Conservation (phyloP, 2,329 filamentous ascomycete genomes). For the Paramyrothecium roridum region DNA sequence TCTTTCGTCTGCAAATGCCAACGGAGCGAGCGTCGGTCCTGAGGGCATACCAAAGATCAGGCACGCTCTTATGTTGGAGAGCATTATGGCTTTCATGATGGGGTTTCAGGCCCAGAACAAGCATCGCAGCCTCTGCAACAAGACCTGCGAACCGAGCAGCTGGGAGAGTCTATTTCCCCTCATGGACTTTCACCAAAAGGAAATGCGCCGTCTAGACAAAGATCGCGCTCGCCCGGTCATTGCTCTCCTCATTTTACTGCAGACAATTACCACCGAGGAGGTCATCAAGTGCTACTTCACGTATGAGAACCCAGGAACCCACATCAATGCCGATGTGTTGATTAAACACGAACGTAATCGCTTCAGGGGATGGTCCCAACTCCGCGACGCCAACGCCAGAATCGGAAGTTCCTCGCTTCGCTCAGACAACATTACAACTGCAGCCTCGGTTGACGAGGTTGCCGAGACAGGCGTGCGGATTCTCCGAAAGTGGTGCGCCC, state of each 20-base stretch:
- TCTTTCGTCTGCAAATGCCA: conserved; percentile 16
- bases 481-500: conserved; percentile 39
- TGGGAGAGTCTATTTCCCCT: conserved; percentile 46
- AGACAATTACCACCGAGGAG: conserved; percentile 43
- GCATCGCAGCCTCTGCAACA: conserved; percentile 38
- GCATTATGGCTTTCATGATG: conserved; percentile 50
- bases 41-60: conserved; percentile 36
- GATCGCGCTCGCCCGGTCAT: conserved; percentile 35
- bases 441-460: conserved; percentile 43
- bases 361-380: conserved; percentile 19
- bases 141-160: conserved; percentile 32
- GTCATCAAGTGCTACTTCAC: conserved; percentile 32
- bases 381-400: conserved; percentile 26
- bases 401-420: conserved; percentile 25
- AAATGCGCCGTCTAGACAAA: conserved; percentile 30
- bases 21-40: conserved; percentile 18
- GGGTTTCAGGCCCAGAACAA: conserved; percentile 49
- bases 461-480: conserved; percentile 34
- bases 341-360: conserved; percentile 22
- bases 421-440: conserved; percentile 29
- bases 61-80: conserved; percentile 43
- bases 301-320: conserved; percentile 11
- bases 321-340: conserved; percentile 14
- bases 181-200: conserved; percentile 34
- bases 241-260: conserved; percentile 39